Percentiles rank a stretch among this genome's conserved stretches.
These are phyloP conservation scores for Excoecaria agallocha DNA, from an alignment of 345 rosid genomes.

Conservation along the genomic window DNA sequence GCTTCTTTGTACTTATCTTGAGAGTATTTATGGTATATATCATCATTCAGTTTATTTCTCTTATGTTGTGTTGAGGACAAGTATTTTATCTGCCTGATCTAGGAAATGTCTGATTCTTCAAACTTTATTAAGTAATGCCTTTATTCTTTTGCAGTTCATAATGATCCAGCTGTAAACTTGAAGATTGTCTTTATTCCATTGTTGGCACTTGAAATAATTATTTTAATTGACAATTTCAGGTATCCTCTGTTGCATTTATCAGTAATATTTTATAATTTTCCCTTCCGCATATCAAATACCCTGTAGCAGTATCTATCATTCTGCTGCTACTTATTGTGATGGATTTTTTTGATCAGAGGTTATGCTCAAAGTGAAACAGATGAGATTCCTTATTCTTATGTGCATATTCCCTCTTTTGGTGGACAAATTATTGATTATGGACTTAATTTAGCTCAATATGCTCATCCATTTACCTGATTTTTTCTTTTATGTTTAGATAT, in stretches of 20 bases:
- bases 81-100: neutral
- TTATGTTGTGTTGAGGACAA: conserved; percentile 1
- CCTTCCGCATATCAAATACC: neutral
- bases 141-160: conserved; percentile 38
- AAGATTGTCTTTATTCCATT: conserved; percentile 89
- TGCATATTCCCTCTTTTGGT: neutral
- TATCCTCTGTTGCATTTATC: conserved; percentile 27
- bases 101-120: neutral
- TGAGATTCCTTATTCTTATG: neutral
- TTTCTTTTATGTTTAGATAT: too few species aligned
- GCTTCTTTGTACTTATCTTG: conserved; percentile 93
- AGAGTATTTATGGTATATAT: conserved; percentile 63
- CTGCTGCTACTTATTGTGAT: neutral
- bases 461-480: neutral
- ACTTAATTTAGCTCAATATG: conserved; percentile 2
- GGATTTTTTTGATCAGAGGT: neutral
- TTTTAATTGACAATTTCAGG: conserved; percentile 92
- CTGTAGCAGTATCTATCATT: neutral
- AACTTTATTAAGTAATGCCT: conserved; percentile 8
- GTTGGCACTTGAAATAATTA: conserved; percentile 66
- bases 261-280: neutral
- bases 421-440: neutral
- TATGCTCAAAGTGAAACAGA: neutral
- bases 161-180: conserved; percentile 67
- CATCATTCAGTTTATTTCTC: conserved; percentile 9